These are phyloP conservation scores for Diaporthe helianthi DNA, from an alignment of 2,329 filamentous ascomycete genomes.

Conservation along the genomic window DNA sequence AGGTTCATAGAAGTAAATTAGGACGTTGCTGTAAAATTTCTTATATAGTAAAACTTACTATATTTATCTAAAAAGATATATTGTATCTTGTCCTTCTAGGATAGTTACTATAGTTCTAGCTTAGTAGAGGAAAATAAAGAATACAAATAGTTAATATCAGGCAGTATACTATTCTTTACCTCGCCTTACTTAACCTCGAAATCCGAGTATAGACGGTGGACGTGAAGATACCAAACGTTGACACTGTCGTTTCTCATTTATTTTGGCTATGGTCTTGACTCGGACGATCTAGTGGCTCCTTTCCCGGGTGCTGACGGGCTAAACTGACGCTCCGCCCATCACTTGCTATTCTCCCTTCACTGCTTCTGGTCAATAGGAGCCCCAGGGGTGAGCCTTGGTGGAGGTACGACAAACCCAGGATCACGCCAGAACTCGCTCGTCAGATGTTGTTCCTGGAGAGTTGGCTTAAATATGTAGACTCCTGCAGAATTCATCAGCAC, in stretches of 20 bases:
- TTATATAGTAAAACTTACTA: no score
- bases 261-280: constrained; percentile 11
- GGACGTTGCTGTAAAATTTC: no score
- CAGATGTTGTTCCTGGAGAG: constrained; percentile 35
- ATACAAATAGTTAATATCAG: no score
- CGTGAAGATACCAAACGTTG: not conserved
- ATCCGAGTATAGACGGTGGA: not conserved
- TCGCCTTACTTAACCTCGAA: no score
- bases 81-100: no score
- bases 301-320: not conserved
- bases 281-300: not conserved
- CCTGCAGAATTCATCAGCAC: constrained; percentile 37
- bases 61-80: no score
- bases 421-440: constrained; percentile 5
- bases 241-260: not conserved
- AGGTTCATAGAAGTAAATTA: no score
- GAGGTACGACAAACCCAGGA: constrained; percentile 17
- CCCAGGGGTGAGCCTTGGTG: not conserved
- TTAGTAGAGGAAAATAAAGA: no score
- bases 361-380: constrained; percentile 13
- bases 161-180: no score
- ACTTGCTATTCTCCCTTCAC: not conserved
- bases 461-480: constrained; percentile 40
- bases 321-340: not conserved
- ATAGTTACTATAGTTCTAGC: no score